A percentile compares a stretch with the other conserved stretches of the same genome.
Conservation (phyloP, 106 monocot species). For the Amphibolis antarctica region DNA sequence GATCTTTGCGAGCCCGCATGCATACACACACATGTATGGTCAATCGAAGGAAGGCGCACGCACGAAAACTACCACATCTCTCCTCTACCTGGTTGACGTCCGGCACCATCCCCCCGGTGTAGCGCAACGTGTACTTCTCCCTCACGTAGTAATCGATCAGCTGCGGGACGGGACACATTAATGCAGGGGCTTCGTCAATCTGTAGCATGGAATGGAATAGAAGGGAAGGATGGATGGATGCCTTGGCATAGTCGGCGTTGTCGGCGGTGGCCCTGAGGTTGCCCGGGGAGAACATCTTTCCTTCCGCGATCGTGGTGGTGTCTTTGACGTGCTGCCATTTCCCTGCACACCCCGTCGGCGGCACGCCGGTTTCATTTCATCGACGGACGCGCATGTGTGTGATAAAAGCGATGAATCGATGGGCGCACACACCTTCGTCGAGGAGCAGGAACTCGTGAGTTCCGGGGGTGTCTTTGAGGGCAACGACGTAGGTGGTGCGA, state of each 20-base stretch:
- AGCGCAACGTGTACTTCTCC: constrained; percentile 96
- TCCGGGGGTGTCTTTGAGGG: constrained; percentile 78
- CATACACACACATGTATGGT: no score
- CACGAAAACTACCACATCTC: no score
- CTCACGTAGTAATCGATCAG: constrained; percentile 81
- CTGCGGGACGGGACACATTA: no score
- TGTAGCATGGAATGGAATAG: no score
- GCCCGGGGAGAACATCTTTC: constrained; percentile 97
- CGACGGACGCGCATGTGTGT: no score
- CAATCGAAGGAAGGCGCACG: neutral
- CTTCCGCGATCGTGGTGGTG: constrained; percentile 78
- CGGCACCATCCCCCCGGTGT: constrained; percentile 99
- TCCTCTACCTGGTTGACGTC: constrained; percentile 96
- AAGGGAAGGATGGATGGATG: no score
- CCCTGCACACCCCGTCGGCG: no score
- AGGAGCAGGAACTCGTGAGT: constrained; percentile 96
- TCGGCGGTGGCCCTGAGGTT: constrained; percentile 90
- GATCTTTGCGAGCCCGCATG: no score
- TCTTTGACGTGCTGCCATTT: constrained; percentile 98
- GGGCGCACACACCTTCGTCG: constrained; percentile 70
- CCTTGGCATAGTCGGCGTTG: constrained; percentile 76
- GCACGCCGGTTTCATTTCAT: no score
- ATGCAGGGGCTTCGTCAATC: neutral
- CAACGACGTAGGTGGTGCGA: constrained; percentile 78
- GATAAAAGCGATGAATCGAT: no score